Evolutionary conservation across 2,329 filamentous ascomycete genomes (phyloP).

Genomic region (Neopestalotiopsis rosae): DNA sequence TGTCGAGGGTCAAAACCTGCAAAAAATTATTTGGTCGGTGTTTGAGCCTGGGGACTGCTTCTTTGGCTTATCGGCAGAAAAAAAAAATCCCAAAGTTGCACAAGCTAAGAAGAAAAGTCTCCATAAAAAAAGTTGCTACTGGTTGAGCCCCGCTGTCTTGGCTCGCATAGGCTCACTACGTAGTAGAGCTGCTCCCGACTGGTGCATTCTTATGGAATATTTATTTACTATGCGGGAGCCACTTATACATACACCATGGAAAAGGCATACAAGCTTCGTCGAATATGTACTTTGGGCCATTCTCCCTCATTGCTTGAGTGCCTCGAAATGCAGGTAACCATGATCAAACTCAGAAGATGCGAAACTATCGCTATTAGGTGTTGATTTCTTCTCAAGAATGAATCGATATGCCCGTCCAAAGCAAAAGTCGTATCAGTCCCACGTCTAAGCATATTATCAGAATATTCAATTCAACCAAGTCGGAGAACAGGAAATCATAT

Average conservation of each 20-base stretch:
- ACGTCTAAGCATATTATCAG: too few relatives aligned
- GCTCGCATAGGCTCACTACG: neutral
- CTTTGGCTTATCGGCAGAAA: neutral
- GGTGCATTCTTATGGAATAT: neutral
- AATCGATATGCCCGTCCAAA: too few relatives aligned
- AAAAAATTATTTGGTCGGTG: neutral
- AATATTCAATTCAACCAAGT: too few relatives aligned
- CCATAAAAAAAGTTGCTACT: neutral
- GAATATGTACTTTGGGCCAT: neutral
- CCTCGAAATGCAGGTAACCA: too few relatives aligned
- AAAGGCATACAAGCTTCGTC: neutral
- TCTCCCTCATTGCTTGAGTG: too few relatives aligned
- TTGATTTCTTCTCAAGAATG: too few relatives aligned
- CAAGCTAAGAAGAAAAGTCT: neutral
- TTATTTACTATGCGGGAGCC: neutral
- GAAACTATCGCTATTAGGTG: too few relatives aligned
- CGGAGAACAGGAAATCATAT: too few relatives aligned
- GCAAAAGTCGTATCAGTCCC: too few relatives aligned
- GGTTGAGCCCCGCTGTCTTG: neutral
- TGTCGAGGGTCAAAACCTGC: conserved; percentile 8
- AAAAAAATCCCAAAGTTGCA: conserved; percentile 2
- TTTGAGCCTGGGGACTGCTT: neutral
- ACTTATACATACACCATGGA: neutral
- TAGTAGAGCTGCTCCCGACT: neutral
- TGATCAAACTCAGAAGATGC: too few relatives aligned